Base-by-base conservation (phyloP, 129 eudicot species). In the Ambrosia trifida region DNA sequence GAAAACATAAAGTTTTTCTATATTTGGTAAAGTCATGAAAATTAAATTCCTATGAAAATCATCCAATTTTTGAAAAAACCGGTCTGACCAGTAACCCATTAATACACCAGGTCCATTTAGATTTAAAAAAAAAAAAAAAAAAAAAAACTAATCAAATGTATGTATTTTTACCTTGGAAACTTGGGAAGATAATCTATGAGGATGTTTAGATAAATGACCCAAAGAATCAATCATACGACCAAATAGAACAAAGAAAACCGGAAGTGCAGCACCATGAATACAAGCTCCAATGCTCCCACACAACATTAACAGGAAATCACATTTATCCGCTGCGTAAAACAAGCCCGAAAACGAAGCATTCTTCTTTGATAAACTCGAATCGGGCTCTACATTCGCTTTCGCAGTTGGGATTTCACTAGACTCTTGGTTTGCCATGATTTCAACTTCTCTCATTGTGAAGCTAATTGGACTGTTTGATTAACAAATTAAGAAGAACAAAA, bases 261-360 rank as follows among this genome's bases (percentile, higher is more conserved):
- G 95, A 75, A 88, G 86, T n/a, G 84, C 88, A 76, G 89, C 95
- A 38, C 97, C 97, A 80, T 91, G 97, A 54, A 85, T 40, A 76
- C 91, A 83, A 46, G 92, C 84, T 56, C 95, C 97, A 69, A 85
- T 45, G 83, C 91, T 75, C 63, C 97, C 97, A 58, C 85, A 66
- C 68, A 91, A 77, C 91, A 91, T 91, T 85, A 91, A 74, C 18
- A 88, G 46, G 31, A 80, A 82, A 20, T 91, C 97, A 31, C 79
- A 70, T 66, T 64, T 79, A 75, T 91, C 97, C 5, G 97, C 95
- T 18, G 88, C 92, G 54, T 82, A 79, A 83, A 87, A 88, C 36
- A 91, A 81, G 45, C 88, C 81, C 35, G 80, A 66, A 35, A 85
- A 73, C 1, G 91, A 74, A 65, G 84, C 83, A 28, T 19, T 59